These are phyloP conservation scores for Cyphellophora attinorum DNA, from an alignment of 2,329 filamentous ascomycete genomes.

Conservation along the genomic window DNA sequence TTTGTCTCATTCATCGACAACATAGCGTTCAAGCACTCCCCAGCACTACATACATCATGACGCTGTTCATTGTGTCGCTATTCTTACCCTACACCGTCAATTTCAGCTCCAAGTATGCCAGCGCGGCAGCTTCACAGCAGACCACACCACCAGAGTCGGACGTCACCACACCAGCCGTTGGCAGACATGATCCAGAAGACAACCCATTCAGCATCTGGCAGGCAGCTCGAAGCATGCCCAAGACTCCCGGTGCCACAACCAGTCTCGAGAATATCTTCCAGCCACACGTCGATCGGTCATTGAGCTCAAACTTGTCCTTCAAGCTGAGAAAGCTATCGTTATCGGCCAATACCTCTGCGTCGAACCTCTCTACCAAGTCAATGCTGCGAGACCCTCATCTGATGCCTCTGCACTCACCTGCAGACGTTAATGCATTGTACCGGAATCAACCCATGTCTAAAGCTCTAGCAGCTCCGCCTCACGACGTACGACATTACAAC, in stretches of 20 bases:
- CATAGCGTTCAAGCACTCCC: too few species aligned
- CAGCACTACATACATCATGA: too few species aligned
- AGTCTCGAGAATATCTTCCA: slow-evolving; percentile 33
- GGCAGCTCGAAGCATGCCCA: slow-evolving; percentile 9
- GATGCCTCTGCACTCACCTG: slow-evolving; percentile 60
- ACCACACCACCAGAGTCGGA: slow-evolving; percentile 3
- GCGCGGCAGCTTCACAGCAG: slow-evolving; percentile 1
- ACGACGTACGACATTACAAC: slow-evolving; percentile 50
- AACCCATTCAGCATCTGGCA: slow-evolving; percentile 11
- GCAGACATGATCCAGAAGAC: background rate
- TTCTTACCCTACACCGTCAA: slow-evolving; percentile 89
- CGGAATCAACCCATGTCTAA: slow-evolving; percentile 71
- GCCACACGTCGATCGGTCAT: slow-evolving; percentile 11
- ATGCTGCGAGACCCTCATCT: slow-evolving; percentile 33
- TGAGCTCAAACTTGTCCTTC: too few species aligned
- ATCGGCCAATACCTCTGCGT: slow-evolving; percentile 19
- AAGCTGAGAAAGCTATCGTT: slow-evolving; percentile 38
- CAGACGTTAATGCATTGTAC: slow-evolving; percentile 59
- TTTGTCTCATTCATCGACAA: too few species aligned
- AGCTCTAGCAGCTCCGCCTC: slow-evolving; percentile 63
- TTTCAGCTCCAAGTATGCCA: slow-evolving; percentile 47
- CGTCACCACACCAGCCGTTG: slow-evolving; percentile 2
- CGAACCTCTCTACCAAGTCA: background rate
- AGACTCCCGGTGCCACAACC: slow-evolving; percentile 32
- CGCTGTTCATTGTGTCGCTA: slow-evolving; percentile 51